Percentiles rank a stretch among this genome's conserved stretches.
Evolutionary conservation across 495 filamentous ascomycete species (phyloP).

Genomic region (Neurospora sp.): DNA sequence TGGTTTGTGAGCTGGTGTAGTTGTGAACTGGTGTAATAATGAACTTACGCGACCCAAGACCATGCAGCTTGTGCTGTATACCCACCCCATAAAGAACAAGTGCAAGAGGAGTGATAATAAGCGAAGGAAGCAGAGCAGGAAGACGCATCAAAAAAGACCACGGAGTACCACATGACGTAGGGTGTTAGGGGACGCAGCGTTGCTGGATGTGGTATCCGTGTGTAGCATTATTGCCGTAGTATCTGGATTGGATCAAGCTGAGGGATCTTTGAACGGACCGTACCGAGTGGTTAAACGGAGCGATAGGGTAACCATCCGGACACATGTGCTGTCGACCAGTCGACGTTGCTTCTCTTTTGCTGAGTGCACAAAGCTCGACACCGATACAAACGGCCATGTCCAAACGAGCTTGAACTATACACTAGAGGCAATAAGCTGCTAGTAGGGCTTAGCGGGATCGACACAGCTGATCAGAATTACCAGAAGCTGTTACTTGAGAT

Average conservation of each 20-base stretch:
- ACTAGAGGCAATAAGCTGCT: not conserved
- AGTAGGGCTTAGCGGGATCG: not conserved
- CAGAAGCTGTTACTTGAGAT: not conserved
- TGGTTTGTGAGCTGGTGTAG: not conserved
- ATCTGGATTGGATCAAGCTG: not conserved
- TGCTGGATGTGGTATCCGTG: not conserved
- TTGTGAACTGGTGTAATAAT: too few species aligned
- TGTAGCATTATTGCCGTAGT: not conserved
- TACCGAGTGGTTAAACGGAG: not conserved
- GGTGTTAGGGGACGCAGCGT: not conserved
- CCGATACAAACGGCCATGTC: not conserved
- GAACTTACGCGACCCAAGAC: constrained; percentile 33
- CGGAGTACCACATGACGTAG: not conserved
- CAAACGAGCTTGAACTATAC: not conserved
- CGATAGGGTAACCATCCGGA: not conserved
- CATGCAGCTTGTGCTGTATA: constrained; percentile 37
- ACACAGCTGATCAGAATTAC: not conserved
- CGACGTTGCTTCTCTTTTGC: not conserved
- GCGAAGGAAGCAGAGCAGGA: constrained; percentile 32
- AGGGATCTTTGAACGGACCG: not conserved
- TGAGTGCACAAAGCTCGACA: not conserved
- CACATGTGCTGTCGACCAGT: not conserved
- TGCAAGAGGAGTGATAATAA: constrained; percentile 34
- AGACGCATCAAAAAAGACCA: constrained; percentile 33
- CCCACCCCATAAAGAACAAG: constrained; percentile 44